Conservation (phyloP, 495 filamentous ascomycete species). For the Penicillium crystallinum region DNA sequence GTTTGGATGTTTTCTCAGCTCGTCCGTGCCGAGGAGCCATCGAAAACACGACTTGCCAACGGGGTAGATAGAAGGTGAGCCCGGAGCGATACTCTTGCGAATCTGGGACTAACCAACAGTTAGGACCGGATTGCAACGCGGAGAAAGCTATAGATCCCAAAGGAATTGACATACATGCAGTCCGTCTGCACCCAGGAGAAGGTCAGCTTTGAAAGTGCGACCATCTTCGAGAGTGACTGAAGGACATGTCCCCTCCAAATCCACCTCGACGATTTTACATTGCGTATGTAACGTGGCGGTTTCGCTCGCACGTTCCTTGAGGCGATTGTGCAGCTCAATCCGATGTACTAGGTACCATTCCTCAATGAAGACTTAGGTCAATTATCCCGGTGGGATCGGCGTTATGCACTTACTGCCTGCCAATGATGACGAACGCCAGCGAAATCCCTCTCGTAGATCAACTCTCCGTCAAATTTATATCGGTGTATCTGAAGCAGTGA, state of each 20-base stretch:
- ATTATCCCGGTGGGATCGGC: background rate
- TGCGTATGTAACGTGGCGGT: slow-evolving; percentile 46
- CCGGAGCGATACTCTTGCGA: slow-evolving; percentile 16
- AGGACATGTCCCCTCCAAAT: slow-evolving; percentile 31
- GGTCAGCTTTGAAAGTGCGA: slow-evolving; percentile 45
- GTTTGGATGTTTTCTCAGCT: slow-evolving; percentile 8
- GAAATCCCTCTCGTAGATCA: slow-evolving; percentile 19
- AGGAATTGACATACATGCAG: slow-evolving; percentile 26
- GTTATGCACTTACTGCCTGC: slow-evolving; percentile 19
- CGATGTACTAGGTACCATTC: slow-evolving; percentile 46
- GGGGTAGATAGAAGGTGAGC: slow-evolving; percentile 12
- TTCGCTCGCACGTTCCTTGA: slow-evolving; percentile 36
- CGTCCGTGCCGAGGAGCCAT: slow-evolving; percentile 20
- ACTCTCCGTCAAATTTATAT: slow-evolving; percentile 14
- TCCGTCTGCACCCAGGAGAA: slow-evolving; percentile 58
- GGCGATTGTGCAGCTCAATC: slow-evolving; percentile 46
- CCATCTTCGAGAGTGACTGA: slow-evolving; percentile 45
- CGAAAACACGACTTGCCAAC: slow-evolving; percentile 26
- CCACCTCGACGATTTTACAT: slow-evolving; percentile 46
- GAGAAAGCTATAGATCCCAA: too few species aligned
- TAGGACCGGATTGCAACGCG: background rate
- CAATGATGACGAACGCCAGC: slow-evolving; percentile 12
- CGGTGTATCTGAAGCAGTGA: slow-evolving; percentile 14
- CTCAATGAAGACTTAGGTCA: slow-evolving; percentile 6
- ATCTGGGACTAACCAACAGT: slow-evolving; percentile 19